Evolutionary conservation across 495 filamentous ascomycete genomes (phyloP).

Genomic region (Cudoniella acicularis): DNA sequence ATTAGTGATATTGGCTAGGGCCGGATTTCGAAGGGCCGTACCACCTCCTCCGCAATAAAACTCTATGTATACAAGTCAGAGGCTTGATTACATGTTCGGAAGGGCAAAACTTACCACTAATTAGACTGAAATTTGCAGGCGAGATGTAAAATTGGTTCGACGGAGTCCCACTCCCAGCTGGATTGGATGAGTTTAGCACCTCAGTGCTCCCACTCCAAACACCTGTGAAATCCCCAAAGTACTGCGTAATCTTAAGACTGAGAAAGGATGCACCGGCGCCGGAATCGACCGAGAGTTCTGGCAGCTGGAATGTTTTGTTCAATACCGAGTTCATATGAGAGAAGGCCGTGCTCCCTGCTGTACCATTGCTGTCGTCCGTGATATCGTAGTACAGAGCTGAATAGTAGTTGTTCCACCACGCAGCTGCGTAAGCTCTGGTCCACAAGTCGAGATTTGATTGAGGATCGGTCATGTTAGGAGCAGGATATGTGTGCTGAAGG

Average conservation of each 20-base stretch:
- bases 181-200: no score
- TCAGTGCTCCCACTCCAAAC: no score
- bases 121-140: conserved; percentile 24
- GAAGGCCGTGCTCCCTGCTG: conserved; percentile 24
- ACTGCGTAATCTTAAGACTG: no score
- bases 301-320: conserved; percentile 30
- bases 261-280: no score
- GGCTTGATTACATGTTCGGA: no score
- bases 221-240: no score
- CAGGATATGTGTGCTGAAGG: conserved; percentile 28
- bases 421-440: conserved; percentile 37
- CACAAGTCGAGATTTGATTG: conserved; percentile 31
- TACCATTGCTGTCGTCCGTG: neutral
- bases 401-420: conserved; percentile 36
- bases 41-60: conserved; percentile 27
- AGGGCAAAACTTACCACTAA: no score
- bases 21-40: no score
- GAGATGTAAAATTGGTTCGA: neutral
- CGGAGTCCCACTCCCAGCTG: no score
- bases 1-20: conserved; percentile 39
- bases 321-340: conserved; percentile 33
- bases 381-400: conserved; percentile 9
- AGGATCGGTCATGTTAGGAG: conserved; percentile 16
- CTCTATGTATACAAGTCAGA: no score
- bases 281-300: no score